phyloP scores from a whole-genome alignment of 371 early-diverging fungal genomes.

The Mucor irregularis region DNA sequence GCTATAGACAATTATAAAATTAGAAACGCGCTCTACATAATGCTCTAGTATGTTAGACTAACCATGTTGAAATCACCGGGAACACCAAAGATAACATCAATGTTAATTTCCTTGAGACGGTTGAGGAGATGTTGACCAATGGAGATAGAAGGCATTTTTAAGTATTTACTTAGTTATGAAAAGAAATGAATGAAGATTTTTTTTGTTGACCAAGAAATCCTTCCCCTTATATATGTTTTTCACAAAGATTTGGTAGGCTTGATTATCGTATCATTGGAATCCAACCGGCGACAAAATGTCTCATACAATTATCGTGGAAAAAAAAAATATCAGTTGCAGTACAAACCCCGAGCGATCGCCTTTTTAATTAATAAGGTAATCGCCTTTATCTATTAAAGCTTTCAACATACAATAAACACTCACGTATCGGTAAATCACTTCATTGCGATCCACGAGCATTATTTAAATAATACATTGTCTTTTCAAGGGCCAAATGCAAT shows the following conservation, averaged over 20 bases:
- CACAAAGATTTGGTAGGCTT: neutral
- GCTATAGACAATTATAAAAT: conserved; percentile 6
- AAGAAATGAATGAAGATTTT: conserved; percentile 4
- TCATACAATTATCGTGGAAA: neutral
- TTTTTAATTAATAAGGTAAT: conserved; percentile 10
- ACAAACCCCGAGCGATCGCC: conserved; percentile 5
- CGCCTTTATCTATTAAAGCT: conserved; percentile 3
- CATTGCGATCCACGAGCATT: no score
- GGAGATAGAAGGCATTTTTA: conserved; percentile 18
- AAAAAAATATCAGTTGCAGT: neutral
- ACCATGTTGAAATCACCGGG: conserved; percentile 56
- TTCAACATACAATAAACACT: neutral
- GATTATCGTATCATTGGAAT: conserved; percentile 16
- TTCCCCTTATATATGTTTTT: conserved; percentile 8
- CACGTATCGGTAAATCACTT: no score
- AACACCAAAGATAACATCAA: conserved; percentile 44
- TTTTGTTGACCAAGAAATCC: neutral
- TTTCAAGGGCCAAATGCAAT: no score
- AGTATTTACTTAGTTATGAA: neutral
- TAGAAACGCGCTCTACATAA: neutral
- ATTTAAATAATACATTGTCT: no score
- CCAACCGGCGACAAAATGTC: conserved; percentile 6
- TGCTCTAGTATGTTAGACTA: neutral
- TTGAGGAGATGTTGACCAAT: conserved; percentile 39
- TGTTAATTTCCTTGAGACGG: conserved; percentile 47